phyloP scores from a whole-genome alignment of 1,284 basidiomycete genomes.

The Sanguinoderma infundibulare region DNA sequence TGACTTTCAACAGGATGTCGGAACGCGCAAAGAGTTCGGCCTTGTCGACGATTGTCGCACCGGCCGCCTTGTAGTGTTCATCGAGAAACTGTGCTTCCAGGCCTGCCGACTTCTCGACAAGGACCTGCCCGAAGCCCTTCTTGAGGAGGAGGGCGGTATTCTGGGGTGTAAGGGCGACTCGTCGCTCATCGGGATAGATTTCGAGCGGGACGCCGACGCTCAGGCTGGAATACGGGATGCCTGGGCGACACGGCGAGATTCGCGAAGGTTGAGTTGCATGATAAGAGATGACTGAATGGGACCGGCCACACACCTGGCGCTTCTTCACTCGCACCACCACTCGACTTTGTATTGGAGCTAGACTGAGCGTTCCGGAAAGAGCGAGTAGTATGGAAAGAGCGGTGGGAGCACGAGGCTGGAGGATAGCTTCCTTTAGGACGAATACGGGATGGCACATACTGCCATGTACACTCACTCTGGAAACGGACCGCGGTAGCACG shows the following conservation, averaged over 20 bases:
- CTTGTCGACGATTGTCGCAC: slow-evolving; percentile 71
- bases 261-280: slow-evolving; percentile 7
- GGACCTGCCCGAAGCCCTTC: slow-evolving; percentile 76
- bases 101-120: slow-evolving; percentile 78
- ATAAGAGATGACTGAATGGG: slow-evolving; percentile 1
- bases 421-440: slow-evolving; percentile 11
- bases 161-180: slow-evolving; percentile 80
- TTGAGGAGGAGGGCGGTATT: slow-evolving; percentile 76
- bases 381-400: slow-evolving; percentile 30
- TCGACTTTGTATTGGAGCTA: slow-evolving; percentile 18
- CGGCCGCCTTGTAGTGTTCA: slow-evolving; percentile 77
- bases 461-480: slow-evolving; percentile 14
- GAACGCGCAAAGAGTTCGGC: slow-evolving; percentile 65
- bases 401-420: slow-evolving; percentile 31
- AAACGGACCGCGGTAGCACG: slow-evolving; percentile 10
- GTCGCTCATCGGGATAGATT: slow-evolving; percentile 73
- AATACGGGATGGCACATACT: neutral
- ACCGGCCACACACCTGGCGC: slow-evolving; percentile 28
- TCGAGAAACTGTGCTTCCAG: slow-evolving; percentile 77
- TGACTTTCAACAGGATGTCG: slow-evolving; percentile 84
- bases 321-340: slow-evolving; percentile 22
- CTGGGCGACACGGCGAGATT: slow-evolving; percentile 33
- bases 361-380: slow-evolving; percentile 27
- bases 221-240: slow-evolving; percentile 72
- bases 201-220: slow-evolving; percentile 82